phyloP scores from a whole-genome alignment of 2,329 filamentous ascomycete genomes.

The Fusarium caatingaense region DNA sequence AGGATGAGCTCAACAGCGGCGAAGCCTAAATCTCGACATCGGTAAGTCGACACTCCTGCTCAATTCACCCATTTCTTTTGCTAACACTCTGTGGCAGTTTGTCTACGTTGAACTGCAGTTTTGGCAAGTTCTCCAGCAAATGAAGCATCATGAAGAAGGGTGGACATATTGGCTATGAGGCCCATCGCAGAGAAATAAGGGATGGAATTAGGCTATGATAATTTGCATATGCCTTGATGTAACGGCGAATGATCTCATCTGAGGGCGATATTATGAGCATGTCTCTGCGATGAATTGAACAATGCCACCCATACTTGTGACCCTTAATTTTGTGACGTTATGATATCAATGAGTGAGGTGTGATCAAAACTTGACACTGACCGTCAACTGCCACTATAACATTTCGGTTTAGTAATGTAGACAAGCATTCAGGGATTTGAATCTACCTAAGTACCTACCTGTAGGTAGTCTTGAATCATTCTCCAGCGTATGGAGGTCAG shows the following conservation, averaged over 20 bases:
- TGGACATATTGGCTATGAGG: constrained; percentile 5
- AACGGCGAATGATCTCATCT: constrained; percentile 16
- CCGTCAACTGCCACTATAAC: not conserved
- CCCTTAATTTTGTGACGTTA: not conserved
- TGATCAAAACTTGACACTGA: not conserved
- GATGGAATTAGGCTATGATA: constrained; percentile 19
- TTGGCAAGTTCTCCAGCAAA: not conserved
- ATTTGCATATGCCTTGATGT: constrained; percentile 27
- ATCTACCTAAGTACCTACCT: not conserved
- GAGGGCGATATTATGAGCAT: constrained; percentile 30
- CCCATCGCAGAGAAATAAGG: constrained; percentile 20
- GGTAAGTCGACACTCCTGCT: constrained; percentile 4
- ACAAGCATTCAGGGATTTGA: not conserved
- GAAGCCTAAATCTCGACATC: constrained; percentile 14
- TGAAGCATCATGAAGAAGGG: not conserved
- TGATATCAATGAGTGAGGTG: not conserved
- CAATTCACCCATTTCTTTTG: not conserved
- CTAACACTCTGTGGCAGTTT: constrained; percentile 1
- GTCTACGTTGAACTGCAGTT: not conserved
- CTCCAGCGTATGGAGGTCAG: not conserved
- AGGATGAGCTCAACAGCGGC: not conserved
- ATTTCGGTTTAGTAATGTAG: not conserved
- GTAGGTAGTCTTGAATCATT: not conserved
- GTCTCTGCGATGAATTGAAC: constrained; percentile 30
- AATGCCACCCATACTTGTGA: not conserved